Evolutionary conservation across 2,329 filamentous ascomycete genomes (phyloP), one percentile per base, ranked within the genome.

Genomic region (Fusarium algeriense): DNA sequence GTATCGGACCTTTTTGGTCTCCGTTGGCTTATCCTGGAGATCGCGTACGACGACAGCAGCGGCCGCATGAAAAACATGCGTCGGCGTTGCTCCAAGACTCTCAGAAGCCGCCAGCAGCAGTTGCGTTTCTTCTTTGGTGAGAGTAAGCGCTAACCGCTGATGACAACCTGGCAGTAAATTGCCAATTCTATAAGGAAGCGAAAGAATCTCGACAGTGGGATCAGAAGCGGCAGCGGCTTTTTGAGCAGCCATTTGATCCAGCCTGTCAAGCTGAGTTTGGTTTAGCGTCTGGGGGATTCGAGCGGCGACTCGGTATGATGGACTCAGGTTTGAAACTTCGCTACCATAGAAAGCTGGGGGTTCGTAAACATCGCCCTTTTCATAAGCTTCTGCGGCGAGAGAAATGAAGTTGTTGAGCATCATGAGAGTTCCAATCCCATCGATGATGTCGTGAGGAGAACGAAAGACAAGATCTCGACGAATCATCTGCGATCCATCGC

Each of bases 401-500:
- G 35, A 15, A 10, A 79, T 52, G 4, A 80, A 67, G n/a, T 76
- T 79, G 55, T 81, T 74, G 30, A 82, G 65, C 5, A 83, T 68
- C 5, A 76, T 74, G 6, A 83, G 74, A 3, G 80, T 80, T 9
- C 81, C 82, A 5, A 83, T 78, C 0, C 82, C 81, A 35, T 83
- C 82, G 9, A 83, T 78, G n/a, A 82, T 78, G 14, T 83, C 80
- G 53, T 83, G 81, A 1, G 79, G 80, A 3, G 78, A 80, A 2
- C 81, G 78, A 19, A 83, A 71, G 7, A 83, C 69, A 1, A 82
- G 62, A 37, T 83, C 81, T 3, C 77, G 75, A 1, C 72, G 76
- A 12, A 32, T 1, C 1, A 1, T 11, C 1, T 10, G 17, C 0
- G 12, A 14, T 0, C 14, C 37, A 2, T 20, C 15, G 0, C 34